phyloP scores from a whole-genome alignment of 176 grass and related monocot genomes.

The Panicum miliaceum region DNA sequence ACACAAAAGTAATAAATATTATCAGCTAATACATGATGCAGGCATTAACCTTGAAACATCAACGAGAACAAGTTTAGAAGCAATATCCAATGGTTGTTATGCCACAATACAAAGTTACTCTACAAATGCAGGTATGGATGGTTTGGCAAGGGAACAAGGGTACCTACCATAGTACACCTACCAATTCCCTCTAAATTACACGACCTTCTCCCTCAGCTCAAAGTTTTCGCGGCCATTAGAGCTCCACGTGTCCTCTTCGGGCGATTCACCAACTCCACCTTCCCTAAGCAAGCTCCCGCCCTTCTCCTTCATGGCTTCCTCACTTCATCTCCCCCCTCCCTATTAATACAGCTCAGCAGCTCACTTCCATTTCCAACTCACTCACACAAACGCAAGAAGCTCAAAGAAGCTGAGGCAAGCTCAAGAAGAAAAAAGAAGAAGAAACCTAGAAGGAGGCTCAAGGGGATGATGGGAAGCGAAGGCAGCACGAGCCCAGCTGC shows the following conservation, averaged over 20 bases:
- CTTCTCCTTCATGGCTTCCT: neutral
- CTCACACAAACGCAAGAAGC: slow-evolving; percentile 12
- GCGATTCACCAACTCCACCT: slow-evolving; percentile 45
- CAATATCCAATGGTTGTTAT: no score
- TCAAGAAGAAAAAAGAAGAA: neutral
- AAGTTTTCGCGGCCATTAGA: slow-evolving; percentile 41
- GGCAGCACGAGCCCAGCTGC: slow-evolving; percentile 33
- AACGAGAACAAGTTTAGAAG: no score
- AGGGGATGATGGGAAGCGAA: slow-evolving; percentile 53
- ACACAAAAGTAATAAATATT: no score
- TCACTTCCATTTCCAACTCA: slow-evolving; percentile 45
- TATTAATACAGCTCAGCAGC: slow-evolving; percentile 58
- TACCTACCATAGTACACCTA: slow-evolving; percentile 50
- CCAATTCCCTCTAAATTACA: slow-evolving; percentile 28
- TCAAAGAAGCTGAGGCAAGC: neutral
- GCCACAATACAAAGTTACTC: neutral
- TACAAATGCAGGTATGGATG: neutral
- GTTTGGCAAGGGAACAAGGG: slow-evolving; percentile 25
- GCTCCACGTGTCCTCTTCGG: slow-evolving; percentile 41
- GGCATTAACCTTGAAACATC: no score
- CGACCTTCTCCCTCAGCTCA: neutral
- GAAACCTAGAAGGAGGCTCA: neutral
- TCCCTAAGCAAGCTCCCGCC: slow-evolving; percentile 15
- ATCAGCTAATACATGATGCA: no score
- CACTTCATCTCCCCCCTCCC: neutral